Evolutionary conservation across 768 basidiomycete species (phyloP).

Genomic region (Mycena alexandri): DNA sequence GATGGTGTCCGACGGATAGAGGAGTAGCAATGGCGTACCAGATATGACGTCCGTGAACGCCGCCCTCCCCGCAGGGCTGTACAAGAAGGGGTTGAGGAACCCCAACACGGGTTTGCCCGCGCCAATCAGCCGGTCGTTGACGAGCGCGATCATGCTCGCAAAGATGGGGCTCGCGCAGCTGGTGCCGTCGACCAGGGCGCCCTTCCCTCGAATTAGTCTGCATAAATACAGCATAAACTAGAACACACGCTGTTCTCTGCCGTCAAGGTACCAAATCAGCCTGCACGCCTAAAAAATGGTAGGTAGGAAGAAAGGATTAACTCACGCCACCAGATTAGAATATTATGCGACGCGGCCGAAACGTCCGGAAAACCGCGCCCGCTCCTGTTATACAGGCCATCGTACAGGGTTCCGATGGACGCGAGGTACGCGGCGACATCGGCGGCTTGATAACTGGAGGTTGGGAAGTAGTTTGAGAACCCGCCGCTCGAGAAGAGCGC

Average conservation of each 20-base stretch:
- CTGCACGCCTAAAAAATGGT: background rate
- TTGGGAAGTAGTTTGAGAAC: conserved; percentile 38
- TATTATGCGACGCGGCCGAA: conserved; percentile 37
- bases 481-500: conserved; percentile 47
- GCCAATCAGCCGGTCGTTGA: conserved; percentile 56
- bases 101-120: conserved; percentile 49
- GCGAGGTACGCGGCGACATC: conserved; percentile 35
- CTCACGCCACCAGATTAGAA: conserved; percentile 45
- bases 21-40: background rate
- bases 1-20: background rate
- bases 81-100: conserved; percentile 43
- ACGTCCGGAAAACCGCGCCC: conserved; percentile 37
- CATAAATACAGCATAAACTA: background rate
- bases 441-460: conserved; percentile 33
- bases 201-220: background rate
- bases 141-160: conserved; percentile 56
- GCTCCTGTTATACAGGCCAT: conserved; percentile 42
- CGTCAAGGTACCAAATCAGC: background rate
- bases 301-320: background rate
- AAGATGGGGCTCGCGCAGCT: conserved; percentile 60
- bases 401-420: conserved; percentile 40
- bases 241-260: conserved; percentile 8
- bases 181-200: conserved; percentile 51
- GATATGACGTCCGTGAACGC: conserved; percentile 26
- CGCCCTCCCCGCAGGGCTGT: conserved; percentile 32